Evolutionary conservation across 2,329 filamentous ascomycete species (phyloP), one percentile per base, ranked within the genome.

Genomic region (Xylariomycetidae sp.): DNA sequence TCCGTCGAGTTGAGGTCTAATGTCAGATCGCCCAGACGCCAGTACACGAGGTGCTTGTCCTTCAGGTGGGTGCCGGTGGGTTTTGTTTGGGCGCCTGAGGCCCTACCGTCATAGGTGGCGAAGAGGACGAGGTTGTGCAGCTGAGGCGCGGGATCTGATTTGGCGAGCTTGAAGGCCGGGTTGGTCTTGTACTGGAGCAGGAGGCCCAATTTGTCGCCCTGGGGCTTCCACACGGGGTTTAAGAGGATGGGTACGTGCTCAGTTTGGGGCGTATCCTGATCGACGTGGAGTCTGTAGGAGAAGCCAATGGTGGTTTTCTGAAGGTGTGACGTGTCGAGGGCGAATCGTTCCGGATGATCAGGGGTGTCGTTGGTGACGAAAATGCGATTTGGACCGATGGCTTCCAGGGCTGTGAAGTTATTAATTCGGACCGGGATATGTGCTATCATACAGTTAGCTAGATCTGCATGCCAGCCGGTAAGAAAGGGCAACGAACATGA

Each of bases 331-430:
- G 92, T 64, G 41, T 89, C 77, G 19, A 98, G 66, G 0, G 69
- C 76, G 62, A 94, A 98, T 53, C 90, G 82, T 38, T 94, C 89
- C 4, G 83, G 74, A 37, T 75, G 80, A 8, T 82, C 77, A 1
- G 70, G 54, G 1, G 67, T 62, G 5, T 74, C 69, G 46, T 88
- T 83, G 19, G 81, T 78, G 32, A 97, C 80, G 61, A 97, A 94
- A 37, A 88, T 85, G 27, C 88, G 87, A 57, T 98, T 98, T 2
- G 89, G 88, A 0, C 88, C 89, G 36, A 98, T 89, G 51, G 87
- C 88, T 51, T 97, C 92, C 5, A 98, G 73, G n/a, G 76, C 74
- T 8, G 81, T 64, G 56, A 94, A 95, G 56, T 95, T 92, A 51
- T 94, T 87, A 39, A 98, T 77, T 14, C 86, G 82, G 45, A 97